A percentile compares a stretch with the other conserved stretches of the same genome.
These are phyloP conservation scores for Amaranthus tricolor DNA, from an alignment of 179 eudicot species.

Conservation along the genomic window DNA sequence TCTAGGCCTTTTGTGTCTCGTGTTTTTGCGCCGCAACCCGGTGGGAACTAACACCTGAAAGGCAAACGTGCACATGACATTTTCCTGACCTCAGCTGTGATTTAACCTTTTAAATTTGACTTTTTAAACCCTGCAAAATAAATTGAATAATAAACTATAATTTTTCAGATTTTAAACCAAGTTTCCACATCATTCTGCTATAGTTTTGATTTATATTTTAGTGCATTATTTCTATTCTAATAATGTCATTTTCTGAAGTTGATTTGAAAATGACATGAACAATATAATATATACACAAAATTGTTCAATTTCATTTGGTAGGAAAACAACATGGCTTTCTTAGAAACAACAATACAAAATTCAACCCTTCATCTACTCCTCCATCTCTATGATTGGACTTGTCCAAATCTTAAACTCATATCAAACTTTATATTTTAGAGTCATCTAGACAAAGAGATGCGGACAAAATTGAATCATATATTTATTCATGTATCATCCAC, in stretches of 20 bases:
- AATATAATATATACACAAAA: background rate
- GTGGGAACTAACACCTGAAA: constrained; percentile 29
- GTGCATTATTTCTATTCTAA: constrained; percentile 21
- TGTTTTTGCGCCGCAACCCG: constrained; percentile 23
- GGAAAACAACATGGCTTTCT: background rate
- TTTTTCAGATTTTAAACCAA: constrained; percentile 9
- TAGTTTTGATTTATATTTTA: constrained; percentile 15
- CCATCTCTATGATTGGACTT: constrained; percentile 32
- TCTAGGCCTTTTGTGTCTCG: background rate
- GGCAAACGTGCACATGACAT: constrained; percentile 35
- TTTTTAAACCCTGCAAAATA: constrained; percentile 14
- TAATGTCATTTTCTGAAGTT: constrained; percentile 28
- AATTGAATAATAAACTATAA: background rate
- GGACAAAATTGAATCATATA: too few relatives aligned
- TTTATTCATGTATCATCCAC: too few relatives aligned
- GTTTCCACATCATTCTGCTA: constrained; percentile 18
- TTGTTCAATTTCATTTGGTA: constrained; percentile 9
- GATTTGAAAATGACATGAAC: constrained; percentile 31
- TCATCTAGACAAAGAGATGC: too few relatives aligned
- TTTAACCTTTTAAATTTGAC: constrained; percentile 27
- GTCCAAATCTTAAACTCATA: constrained; percentile 26
- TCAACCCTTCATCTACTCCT: constrained; percentile 13
- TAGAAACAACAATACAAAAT: constrained; percentile 9
- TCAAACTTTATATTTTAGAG: too few relatives aligned
- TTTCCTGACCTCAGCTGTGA: constrained; percentile 25